Evolutionary conservation across 177 flowering plant species (phyloP).

Genomic region (Vitis hybrid): DNA sequence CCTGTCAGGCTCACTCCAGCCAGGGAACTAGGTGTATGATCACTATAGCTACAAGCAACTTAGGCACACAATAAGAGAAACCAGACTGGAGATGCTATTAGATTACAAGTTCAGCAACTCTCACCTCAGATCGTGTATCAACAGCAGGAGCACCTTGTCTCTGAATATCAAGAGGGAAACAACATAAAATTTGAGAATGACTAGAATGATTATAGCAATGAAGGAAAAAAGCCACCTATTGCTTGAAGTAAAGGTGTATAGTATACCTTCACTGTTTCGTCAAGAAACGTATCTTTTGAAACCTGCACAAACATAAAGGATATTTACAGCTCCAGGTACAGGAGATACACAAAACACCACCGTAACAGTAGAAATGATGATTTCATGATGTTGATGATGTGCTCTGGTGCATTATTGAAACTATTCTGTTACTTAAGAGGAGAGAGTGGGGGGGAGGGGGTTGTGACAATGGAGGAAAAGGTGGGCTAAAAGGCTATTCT

Average conservation of each 20-base stretch:
- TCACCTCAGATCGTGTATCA: slow-evolving; percentile 68
- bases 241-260: neutral
- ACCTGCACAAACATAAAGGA: slow-evolving; percentile 30
- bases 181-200: neutral
- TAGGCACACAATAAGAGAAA: too few species aligned
- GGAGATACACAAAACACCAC: slow-evolving; percentile 1
- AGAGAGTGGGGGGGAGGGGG: too few species aligned
- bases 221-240: neutral
- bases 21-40: too few species aligned
- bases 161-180: slow-evolving; percentile 32
- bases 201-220: neutral
- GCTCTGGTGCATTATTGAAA: neutral
- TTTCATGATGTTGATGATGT: neutral
- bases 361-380: neutral
- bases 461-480: too few species aligned
- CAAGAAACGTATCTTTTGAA: slow-evolving; percentile 10
- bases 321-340: neutral
- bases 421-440: neutral
- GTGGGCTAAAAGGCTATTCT: neutral
- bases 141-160: slow-evolving; percentile 28
- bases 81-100: neutral
- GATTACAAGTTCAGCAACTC: slow-evolving; percentile 14
- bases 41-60: too few species aligned
- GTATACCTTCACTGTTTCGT: slow-evolving; percentile 44
- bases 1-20: too few species aligned